These are phyloP conservation scores for Athelia sp. DNA, from an alignment of 1,284 basidiomycete genomes.

Conservation along the genomic window DNA sequence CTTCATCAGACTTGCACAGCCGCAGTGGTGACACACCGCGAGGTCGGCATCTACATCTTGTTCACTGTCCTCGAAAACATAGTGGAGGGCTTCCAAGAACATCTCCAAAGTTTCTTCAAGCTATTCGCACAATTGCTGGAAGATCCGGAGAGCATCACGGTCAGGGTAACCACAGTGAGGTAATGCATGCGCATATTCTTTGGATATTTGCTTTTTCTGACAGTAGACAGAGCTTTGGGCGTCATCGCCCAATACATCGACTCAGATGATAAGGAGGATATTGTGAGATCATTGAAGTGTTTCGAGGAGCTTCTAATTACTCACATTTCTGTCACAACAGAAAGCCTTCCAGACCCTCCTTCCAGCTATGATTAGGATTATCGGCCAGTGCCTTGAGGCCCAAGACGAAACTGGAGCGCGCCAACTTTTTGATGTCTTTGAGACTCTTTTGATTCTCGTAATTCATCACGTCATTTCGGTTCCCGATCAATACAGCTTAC, in stretches of 20 bases:
- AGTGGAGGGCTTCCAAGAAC: conserved; percentile 81
- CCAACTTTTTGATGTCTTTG: conserved; percentile 92
- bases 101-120: conserved; percentile 77
- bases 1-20: conserved; percentile 80
- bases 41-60: conserved; percentile 90
- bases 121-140: conserved; percentile 77
- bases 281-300: conserved; percentile 48
- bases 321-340: conserved; percentile 29
- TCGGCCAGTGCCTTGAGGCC: conserved; percentile 83
- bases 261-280: conserved; percentile 80
- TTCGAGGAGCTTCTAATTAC: conserved; percentile 5
- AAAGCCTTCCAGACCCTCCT: conserved; percentile 89
- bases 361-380: conserved; percentile 87
- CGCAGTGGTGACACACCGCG: conserved; percentile 70
- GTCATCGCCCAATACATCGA: conserved; percentile 95
- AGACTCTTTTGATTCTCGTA: conserved; percentile 90
- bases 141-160: conserved; percentile 89
- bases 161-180: conserved; percentile 88
- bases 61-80: conserved; percentile 92
- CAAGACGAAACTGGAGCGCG: conserved; percentile 82
- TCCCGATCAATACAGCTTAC: conserved; percentile 7
- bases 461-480: conserved; percentile 19
- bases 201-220: conserved; percentile 8
- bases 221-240: conserved; percentile 68
- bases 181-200: conserved; percentile 23